phyloP scores from a whole-genome alignment of 2,329 filamentous ascomycete species.

The Dryadomyces quercivorus region DNA sequence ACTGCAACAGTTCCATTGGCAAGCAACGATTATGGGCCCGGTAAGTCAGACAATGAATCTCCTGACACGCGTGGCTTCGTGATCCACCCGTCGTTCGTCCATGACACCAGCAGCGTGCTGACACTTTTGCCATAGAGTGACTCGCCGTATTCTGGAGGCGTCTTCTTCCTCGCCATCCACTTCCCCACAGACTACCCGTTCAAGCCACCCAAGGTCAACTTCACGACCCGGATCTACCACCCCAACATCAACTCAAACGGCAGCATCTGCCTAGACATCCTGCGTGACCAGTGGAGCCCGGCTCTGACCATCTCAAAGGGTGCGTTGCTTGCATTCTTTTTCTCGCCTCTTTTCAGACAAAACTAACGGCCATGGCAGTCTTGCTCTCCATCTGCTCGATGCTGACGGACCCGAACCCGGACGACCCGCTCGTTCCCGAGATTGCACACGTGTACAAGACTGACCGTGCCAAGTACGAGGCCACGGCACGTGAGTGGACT shows the following conservation, averaged over 20 bases:
- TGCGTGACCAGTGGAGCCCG: constrained; percentile 98
- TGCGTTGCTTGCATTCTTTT: constrained; percentile 26
- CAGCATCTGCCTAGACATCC: constrained; percentile 96
- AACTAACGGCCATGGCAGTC: constrained; percentile 38
- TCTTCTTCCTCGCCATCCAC: constrained; percentile 98
- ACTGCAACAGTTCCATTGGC: constrained; percentile 83
- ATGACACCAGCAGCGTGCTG: not conserved
- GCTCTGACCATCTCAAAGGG: constrained; percentile 98
- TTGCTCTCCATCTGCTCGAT: constrained; percentile 98
- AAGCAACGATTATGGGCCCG: constrained; percentile 99
- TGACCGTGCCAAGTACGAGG: constrained; percentile 89
- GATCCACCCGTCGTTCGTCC: not conserved
- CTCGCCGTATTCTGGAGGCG: constrained; percentile 93
- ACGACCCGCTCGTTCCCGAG: constrained; percentile 96
- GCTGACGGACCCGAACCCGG: constrained; percentile 98
- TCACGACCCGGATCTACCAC: constrained; percentile 98
- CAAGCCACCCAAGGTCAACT: constrained; percentile 99
- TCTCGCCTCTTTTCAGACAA: not conserved
- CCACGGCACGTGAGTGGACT: constrained; percentile 95
- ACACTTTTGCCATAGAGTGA: constrained; percentile 51
- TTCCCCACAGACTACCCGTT: constrained; percentile 99
- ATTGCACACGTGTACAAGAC: constrained; percentile 99
- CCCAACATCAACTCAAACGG: constrained; percentile 99
- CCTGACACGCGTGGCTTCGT: not conserved
- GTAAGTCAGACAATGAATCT: constrained; percentile 45